Conservation (phyloP, 2,329 filamentous ascomycete genomes). For the Tolypocladium endophyticum region DNA sequence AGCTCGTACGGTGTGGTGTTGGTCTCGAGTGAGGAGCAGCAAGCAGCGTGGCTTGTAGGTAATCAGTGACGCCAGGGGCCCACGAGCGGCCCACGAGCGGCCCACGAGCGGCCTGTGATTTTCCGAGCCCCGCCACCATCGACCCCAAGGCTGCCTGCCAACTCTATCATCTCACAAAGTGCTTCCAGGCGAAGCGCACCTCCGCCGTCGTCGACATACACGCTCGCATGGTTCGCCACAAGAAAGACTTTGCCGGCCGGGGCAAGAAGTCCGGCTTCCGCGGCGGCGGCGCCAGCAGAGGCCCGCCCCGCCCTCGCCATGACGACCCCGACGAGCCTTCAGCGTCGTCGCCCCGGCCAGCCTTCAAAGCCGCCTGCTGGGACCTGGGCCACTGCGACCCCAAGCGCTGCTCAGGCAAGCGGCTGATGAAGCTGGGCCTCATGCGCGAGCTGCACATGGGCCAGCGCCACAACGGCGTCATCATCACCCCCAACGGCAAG, state of each 20-base stretch:
- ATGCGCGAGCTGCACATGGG: constrained; percentile 91
- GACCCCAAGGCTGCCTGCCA: not conserved
- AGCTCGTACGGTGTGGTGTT: not conserved
- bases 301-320: constrained; percentile 38
- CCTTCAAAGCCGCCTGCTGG: constrained; percentile 94
- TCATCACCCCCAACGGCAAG: constrained; percentile 93
- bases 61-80: not conserved
- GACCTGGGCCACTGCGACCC: constrained; percentile 96
- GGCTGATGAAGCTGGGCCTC: constrained; percentile 80
- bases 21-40: not conserved
- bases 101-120: not conserved
- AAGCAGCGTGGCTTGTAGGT: not conserved
- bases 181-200: not conserved
- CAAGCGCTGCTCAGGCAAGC: constrained; percentile 92
- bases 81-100: no score
- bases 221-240: constrained; percentile 75
- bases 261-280: constrained; percentile 59
- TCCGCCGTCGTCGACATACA: not conserved
- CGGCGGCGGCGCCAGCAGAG: constrained; percentile 36
- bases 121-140: not conserved
- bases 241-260: constrained; percentile 70
- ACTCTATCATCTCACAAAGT: not conserved
- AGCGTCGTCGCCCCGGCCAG: constrained; percentile 26
- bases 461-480: constrained; percentile 82
- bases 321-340: constrained; percentile 14